phyloP scores from a whole-genome alignment of 345 rosid species.

The Gynandropsis gynandra region DNA sequence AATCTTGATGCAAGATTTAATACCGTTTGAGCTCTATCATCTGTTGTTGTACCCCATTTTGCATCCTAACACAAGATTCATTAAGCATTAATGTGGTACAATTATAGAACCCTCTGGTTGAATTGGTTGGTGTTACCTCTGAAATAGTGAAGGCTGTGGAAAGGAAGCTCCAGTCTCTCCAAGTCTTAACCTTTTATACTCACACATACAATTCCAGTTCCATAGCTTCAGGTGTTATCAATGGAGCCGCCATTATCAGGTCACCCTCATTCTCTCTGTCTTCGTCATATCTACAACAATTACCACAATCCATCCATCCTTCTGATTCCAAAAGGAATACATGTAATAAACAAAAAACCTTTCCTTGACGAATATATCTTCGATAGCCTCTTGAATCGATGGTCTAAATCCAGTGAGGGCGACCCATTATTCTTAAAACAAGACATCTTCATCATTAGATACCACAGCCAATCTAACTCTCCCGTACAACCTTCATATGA shows the following conservation, averaged over 20 bases:
- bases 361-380: conserved; percentile 69
- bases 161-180: conserved; percentile 82
- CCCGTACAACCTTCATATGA: conserved; percentile 1
- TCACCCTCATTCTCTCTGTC: conserved; percentile 96
- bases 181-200: conserved; percentile 78
- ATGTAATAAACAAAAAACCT: conserved; percentile 32
- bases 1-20: conserved; percentile 64
- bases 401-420: conserved; percentile 42
- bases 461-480: conserved; percentile 35
- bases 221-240: conserved; percentile 79
- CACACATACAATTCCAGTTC: conserved; percentile 89
- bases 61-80: conserved; percentile 47
- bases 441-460: conserved; percentile 44
- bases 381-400: conserved; percentile 64
- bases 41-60: conserved; percentile 67
- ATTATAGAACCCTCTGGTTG: background rate
- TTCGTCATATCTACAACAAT: conserved; percentile 91
- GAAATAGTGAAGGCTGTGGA: conserved; percentile 82
- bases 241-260: conserved; percentile 74
- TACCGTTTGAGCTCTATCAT: conserved; percentile 79
- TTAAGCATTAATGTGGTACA: background rate
- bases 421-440: conserved; percentile 34
- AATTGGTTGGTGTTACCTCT: conserved; percentile 69
- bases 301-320: conserved; percentile 29
- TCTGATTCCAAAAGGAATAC: conserved; percentile 11